Percentiles rank a stretch among this genome's conserved stretches.
Conservation (phyloP, 805 yeast species). For the Starmerella potacharoeniae region DNA sequence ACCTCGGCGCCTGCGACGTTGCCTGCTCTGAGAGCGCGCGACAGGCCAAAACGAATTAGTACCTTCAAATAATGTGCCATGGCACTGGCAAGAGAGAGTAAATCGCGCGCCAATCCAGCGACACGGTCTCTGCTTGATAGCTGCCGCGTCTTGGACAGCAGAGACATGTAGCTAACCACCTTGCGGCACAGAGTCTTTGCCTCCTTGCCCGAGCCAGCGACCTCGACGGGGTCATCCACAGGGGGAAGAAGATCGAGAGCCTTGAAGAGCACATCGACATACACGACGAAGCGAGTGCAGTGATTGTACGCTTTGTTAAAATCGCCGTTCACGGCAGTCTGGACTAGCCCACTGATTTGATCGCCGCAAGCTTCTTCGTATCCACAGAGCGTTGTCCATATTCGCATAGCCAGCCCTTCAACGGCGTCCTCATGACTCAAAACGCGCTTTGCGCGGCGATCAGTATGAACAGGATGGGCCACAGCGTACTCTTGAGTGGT, state of each 20-base stretch:
- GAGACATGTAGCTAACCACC: conserved; percentile 76
- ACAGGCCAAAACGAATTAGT: conserved; percentile 67
- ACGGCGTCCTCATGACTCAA: conserved; percentile 46
- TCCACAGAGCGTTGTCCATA: conserved; percentile 79
- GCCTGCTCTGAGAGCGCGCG: conserved; percentile 50
- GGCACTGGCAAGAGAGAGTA: conserved; percentile 75
- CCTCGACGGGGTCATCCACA: not conserved
- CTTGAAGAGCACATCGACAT: conserved; percentile 62
- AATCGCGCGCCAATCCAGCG: conserved; percentile 26
- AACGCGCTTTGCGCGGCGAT: conserved; percentile 15
- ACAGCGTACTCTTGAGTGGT: not conserved
- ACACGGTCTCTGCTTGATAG: conserved; percentile 14
- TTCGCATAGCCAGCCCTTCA: conserved; percentile 46
- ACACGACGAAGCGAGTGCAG: conserved; percentile 60
- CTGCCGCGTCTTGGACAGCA: conserved; percentile 50
- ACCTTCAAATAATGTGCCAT: conserved; percentile 87
- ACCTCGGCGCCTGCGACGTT: not conserved
- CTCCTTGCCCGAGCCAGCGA: conserved; percentile 35
- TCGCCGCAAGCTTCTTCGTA: conserved; percentile 87
- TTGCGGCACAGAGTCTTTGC: conserved; percentile 85
- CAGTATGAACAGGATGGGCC: conserved; percentile 2
- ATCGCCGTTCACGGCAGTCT: conserved; percentile 64
- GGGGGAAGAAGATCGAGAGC: conserved; percentile 44
- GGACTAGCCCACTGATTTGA: conserved; percentile 83
- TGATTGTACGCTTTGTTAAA: conserved; percentile 55